These are phyloP conservation scores for Sesbania bispinosa DNA, from an alignment of 306 rosid genomes.

Conservation along the genomic window DNA sequence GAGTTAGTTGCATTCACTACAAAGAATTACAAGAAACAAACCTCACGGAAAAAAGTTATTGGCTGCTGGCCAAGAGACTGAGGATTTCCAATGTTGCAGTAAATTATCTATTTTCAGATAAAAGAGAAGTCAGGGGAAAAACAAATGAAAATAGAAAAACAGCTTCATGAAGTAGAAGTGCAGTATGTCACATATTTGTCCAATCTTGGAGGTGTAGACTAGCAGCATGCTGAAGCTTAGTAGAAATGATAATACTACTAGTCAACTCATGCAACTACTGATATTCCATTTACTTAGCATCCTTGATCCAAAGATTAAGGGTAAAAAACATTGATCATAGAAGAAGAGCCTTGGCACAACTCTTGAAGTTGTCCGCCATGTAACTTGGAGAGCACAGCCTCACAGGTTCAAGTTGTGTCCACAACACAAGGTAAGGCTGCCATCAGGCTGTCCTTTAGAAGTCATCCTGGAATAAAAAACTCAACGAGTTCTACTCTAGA, in stretches of 20 bases:
- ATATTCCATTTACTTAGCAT: neutral
- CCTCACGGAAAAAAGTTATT: slow-evolving; percentile 88
- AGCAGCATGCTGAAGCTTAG: too few relatives aligned
- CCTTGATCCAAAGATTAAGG: neutral
- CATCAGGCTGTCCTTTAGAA: neutral
- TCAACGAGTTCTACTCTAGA: neutral
- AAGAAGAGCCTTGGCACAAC: neutral
- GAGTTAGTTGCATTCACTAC: neutral
- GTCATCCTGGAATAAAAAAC: neutral
- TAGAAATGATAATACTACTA: neutral
- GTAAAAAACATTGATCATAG: neutral
- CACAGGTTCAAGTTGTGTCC: neutral
- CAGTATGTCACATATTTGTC: neutral
- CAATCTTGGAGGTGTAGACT: neutral
- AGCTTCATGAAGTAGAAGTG: neutral
- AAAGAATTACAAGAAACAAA: slow-evolving; percentile 37
- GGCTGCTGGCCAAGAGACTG: slow-evolving; percentile 94
- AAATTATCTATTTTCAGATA: slow-evolving; percentile 56
- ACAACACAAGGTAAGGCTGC: neutral
- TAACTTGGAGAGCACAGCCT: too few relatives aligned
- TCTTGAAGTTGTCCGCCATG: neutral
- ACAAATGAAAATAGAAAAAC: neutral
- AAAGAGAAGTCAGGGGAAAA: slow-evolving; percentile 17
- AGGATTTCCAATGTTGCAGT: slow-evolving; percentile 96
- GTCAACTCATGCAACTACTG: neutral